Evolutionary conservation across 2,329 filamentous ascomycete genomes (phyloP).

Genomic region (Bipolaris gigantea): DNA sequence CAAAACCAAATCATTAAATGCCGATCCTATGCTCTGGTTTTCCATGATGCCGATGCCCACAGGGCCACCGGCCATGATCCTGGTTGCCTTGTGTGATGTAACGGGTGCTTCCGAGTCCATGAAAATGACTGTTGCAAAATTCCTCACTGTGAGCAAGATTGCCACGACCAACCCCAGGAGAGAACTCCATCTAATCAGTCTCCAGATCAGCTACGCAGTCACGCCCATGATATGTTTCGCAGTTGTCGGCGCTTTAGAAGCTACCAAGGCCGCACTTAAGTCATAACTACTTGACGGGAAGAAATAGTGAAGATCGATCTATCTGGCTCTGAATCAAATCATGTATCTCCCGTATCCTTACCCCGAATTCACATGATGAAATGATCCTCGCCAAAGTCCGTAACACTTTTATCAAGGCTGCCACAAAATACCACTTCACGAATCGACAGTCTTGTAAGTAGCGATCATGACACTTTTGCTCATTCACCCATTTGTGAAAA

Average conservation of each 20-base stretch:
- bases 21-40: slow-evolving; percentile 69
- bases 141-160: slow-evolving; percentile 48
- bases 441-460: no score
- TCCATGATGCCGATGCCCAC: slow-evolving; percentile 63
- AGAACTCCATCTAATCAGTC: not conserved
- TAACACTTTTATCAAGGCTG: no score
- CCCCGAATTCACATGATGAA: no score
- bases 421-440: no score
- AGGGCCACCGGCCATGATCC: slow-evolving; percentile 58
- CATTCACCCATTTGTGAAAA: no score
- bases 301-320: no score
- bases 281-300: not conserved
- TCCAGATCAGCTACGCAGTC: slow-evolving; percentile 48
- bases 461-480: no score
- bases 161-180: no score
- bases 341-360: no score
- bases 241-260: slow-evolving; percentile 49
- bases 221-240: slow-evolving; percentile 50
- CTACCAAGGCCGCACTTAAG: slow-evolving; percentile 24
- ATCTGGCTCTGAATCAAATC: no score
- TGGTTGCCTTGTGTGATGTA: slow-evolving; percentile 56
- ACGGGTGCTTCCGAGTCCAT: slow-evolving; percentile 48
- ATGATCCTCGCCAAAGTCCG: no score
- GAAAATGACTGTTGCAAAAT: slow-evolving; percentile 59
- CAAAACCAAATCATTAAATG: slow-evolving; percentile 54